phyloP scores from a whole-genome alignment of 495 filamentous ascomycete species.

The Neurospora sp. region DNA sequence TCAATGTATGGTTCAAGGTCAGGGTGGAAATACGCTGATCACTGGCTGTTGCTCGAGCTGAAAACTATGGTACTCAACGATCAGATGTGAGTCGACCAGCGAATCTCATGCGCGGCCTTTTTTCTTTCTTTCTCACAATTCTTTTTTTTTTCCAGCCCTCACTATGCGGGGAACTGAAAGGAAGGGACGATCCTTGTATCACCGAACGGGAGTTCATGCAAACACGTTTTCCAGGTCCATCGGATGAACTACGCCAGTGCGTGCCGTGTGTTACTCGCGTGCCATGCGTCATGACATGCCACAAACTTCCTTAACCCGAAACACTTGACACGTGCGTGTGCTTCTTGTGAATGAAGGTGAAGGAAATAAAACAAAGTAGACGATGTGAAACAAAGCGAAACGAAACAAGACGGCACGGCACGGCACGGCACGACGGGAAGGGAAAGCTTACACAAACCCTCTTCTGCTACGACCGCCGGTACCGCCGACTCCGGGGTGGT shows the following conservation, averaged over 20 bases:
- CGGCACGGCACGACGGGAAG: background rate
- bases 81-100: background rate
- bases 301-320: background rate
- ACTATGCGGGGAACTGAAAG: background rate
- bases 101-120: background rate
- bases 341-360: background rate
- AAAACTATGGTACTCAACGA: background rate
- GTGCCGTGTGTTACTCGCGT: background rate
- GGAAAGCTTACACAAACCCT: background rate
- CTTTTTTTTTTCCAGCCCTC: background rate
- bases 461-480: too few relatives aligned
- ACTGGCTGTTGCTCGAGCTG: background rate
- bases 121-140: background rate
- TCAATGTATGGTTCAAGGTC: background rate
- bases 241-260: background rate
- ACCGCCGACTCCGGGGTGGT: too few relatives aligned
- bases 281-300: background rate
- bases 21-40: background rate
- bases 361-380: background rate
- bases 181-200: background rate
- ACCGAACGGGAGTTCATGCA: background rate
- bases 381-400: background rate
- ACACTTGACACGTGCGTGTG: background rate
- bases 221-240: background rate
- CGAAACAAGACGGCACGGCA: background rate